phyloP scores from a whole-genome alignment of 1,284 basidiomycete species.

The Ceratorhiza oryzae-sativae region DNA sequence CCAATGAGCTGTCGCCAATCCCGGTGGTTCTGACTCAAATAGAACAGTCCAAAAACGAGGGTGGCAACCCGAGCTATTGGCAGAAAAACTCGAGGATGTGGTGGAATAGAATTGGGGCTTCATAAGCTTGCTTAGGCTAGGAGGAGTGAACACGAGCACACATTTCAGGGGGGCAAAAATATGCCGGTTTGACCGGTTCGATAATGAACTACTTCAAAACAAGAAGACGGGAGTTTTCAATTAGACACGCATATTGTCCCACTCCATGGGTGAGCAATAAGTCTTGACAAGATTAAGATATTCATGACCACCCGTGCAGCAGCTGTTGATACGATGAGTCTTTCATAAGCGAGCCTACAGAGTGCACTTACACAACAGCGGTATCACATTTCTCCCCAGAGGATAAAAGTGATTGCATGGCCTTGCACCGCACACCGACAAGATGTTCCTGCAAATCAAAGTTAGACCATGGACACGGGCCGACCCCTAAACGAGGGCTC shows the following conservation, averaged over 20 bases:
- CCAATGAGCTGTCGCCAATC: not conserved
- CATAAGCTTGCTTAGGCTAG: too few species aligned
- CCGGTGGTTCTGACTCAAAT: not conserved
- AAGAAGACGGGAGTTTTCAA: too few species aligned
- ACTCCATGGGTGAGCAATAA: conserved; percentile 25
- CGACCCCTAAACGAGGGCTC: not conserved
- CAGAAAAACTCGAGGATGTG: not conserved
- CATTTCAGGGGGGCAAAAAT: too few species aligned
- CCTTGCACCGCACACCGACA: conserved; percentile 19
- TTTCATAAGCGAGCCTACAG: not conserved
- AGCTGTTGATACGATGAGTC: not conserved
- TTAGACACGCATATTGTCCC: not conserved
- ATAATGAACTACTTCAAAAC: too few species aligned
- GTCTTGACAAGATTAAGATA: conserved; percentile 26
- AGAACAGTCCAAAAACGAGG: not conserved
- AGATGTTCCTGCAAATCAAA: conserved; percentile 8
- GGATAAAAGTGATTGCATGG: not conserved
- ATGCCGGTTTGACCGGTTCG: too few species aligned
- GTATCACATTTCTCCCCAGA: not conserved
- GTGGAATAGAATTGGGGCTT: too few species aligned
- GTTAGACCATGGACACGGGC: not conserved
- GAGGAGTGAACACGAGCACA: too few species aligned
- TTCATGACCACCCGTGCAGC: conserved; percentile 31
- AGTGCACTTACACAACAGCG: conserved; percentile 1
- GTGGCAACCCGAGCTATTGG: not conserved